Evolutionary conservation across 2,329 filamentous ascomycete species (phyloP).

Genomic region (Colletotrichum graminicola): DNA sequence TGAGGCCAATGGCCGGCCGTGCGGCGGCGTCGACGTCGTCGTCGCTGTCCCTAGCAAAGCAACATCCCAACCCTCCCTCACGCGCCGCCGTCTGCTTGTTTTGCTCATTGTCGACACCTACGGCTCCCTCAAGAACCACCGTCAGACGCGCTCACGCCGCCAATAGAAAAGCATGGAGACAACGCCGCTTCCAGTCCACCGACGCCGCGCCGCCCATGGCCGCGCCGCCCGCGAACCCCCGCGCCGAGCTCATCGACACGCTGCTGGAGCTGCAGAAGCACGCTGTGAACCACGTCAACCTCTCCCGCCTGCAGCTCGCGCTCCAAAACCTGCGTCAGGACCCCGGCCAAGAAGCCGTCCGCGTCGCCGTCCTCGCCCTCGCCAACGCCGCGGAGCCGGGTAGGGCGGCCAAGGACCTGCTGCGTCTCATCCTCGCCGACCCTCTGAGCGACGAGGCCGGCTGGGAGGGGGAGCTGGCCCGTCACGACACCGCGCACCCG

Average conservation of each 20-base stretch:
- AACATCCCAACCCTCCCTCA: constrained; percentile 28
- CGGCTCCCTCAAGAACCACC: constrained; percentile 18
- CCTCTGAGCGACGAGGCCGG: constrained; percentile 71
- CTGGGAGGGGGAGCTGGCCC: constrained; percentile 75
- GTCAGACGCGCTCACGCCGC: neutral
- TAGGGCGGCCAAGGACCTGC: constrained; percentile 71
- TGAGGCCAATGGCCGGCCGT: constrained; percentile 46
- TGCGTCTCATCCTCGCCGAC: constrained; percentile 78
- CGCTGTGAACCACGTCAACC: constrained; percentile 72
- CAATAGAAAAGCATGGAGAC: neutral
- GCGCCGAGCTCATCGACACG: constrained; percentile 68
- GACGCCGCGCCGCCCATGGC: constrained; percentile 24
- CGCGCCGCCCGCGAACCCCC: constrained; percentile 48
- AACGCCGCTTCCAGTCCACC: constrained; percentile 35
- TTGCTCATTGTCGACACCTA: constrained; percentile 41
- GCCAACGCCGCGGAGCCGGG: constrained; percentile 53
- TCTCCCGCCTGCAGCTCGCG: constrained; percentile 79
- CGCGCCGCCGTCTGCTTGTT: constrained; percentile 35
- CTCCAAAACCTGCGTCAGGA: constrained; percentile 71
- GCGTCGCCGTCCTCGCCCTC: constrained; percentile 69
- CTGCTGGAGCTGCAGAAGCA: constrained; percentile 72
- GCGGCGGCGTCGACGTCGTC: constrained; percentile 34
- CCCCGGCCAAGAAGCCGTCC: constrained; percentile 68
- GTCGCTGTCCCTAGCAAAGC: constrained; percentile 33
- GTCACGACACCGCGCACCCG: constrained; percentile 64